Base-by-base conservation (phyloP, 23 red algal genomes). In the Gracilaria gracilis region DNA sequence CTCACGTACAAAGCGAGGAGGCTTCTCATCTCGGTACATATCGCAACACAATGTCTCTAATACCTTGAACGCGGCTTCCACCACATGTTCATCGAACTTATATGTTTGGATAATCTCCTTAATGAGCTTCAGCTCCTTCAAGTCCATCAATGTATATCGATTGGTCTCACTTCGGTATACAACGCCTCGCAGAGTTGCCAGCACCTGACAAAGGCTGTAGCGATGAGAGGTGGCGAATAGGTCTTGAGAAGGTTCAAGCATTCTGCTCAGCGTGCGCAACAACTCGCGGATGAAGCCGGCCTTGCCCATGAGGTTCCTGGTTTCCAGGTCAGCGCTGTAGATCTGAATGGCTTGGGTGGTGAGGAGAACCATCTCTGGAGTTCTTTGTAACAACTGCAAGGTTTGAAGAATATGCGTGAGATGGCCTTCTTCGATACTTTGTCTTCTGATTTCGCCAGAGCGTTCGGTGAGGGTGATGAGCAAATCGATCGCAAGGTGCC, bases 361-460 rank as follows among this genome's bases (percentile, higher is more conserved):
- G 14, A 77, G 31, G 21, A 15, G 27, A 46, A 77, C 72, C 72
- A 51, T 77, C 50, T 77, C 72, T 8, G 72, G 72, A 29, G 72
- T 77, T 28, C 72, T 34, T 49, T 33, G 72, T 23, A 77, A 50
- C 38, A 77, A 28, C 21, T 77, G 23, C 12, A 77, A 50, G 40
- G 31, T 50, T 49, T n/a, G 40, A 27, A 77, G 46, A 49, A 77
- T 51, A 1, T 28, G 39, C 11, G 38, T 50, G 4, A 77, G 40
- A 77, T 77, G 72, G 11, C 72, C 72, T 77, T 77, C 72, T 46
- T 77, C 46, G 42, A 77, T 50, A 20, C 72, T 77, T 77, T 77
- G 72, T 16, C 27, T 77, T 77, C 72, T n/a, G 25, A 77, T 50
- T 77, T 77, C 72, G 50, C 46, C 72, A 28, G 72, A 77, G 0